Evolutionary conservation across 352 stramenopile genomes (phyloP).

Genomic region (Phytophthora ohioensis): DNA sequence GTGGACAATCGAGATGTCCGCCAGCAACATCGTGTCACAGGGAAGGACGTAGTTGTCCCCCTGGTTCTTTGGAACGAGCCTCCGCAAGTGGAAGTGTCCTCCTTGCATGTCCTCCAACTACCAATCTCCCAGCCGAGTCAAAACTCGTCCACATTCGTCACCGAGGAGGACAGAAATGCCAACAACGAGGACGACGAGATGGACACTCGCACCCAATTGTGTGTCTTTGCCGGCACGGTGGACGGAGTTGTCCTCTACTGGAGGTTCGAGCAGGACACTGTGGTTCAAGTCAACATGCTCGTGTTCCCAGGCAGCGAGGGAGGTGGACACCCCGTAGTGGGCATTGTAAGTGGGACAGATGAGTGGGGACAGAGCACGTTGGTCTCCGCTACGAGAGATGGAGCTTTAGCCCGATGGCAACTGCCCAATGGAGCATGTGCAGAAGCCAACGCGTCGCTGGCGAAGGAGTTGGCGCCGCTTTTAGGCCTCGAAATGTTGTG

Average conservation of each 20-base stretch:
- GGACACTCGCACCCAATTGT: slow-evolving; percentile 55
- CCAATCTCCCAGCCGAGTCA: slow-evolving; percentile 72
- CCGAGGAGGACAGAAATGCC: slow-evolving; percentile 48
- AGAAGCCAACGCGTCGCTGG: slow-evolving; percentile 57
- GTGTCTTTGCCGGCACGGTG: slow-evolving; percentile 74
- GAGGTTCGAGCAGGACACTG: slow-evolving; percentile 65
- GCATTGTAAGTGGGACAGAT: slow-evolving; percentile 74
- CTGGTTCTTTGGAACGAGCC: slow-evolving; percentile 76
- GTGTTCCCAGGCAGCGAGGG: slow-evolving; percentile 44
- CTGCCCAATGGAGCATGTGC: slow-evolving; percentile 74
- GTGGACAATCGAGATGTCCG: slow-evolving; percentile 23
- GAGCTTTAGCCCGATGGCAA: slow-evolving; percentile 68
- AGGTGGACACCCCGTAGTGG: slow-evolving; percentile 49
- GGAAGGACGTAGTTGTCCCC: slow-evolving; percentile 69
- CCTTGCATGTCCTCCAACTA: slow-evolving; percentile 73
- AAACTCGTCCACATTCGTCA: slow-evolving; percentile 46
- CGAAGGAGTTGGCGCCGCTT: slow-evolving; percentile 66
- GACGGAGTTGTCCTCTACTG: slow-evolving; percentile 79
- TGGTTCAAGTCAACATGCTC: slow-evolving; percentile 77
- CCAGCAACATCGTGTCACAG: background rate
- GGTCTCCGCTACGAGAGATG: slow-evolving; percentile 63
- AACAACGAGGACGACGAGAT: slow-evolving; percentile 42
- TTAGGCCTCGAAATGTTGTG: slow-evolving; percentile 79
- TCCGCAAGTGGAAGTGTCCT: slow-evolving; percentile 59
- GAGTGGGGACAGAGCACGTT: slow-evolving; percentile 84